Evolutionary conservation across 495 filamentous ascomycete genomes (phyloP), one percentile per base, ranked within the genome.

Genomic region (Xylaria venustula): DNA sequence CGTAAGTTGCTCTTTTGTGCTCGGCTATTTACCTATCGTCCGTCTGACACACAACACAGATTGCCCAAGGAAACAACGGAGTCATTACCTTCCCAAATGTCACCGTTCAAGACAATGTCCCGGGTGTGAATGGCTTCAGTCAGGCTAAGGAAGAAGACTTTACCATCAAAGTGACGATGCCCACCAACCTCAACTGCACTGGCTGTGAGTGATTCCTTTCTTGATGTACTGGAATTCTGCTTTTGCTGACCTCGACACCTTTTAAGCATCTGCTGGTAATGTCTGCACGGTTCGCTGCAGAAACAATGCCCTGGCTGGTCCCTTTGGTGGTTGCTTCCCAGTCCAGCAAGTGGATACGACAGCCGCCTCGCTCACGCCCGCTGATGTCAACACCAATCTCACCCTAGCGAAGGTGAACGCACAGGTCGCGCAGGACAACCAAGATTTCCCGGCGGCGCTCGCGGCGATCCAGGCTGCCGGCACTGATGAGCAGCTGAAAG

Each of bases 221-320:
- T 34, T 28, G 19, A 28, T 5, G 12, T 19, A 0, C 6, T 9
- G 22, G 34, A 1, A 15, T 5, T 1, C 11, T 7, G 11, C 19
- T 8, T 1, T 1, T 41, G 1, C 45, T 34, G 26, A 48, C 61
- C 5, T 57, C 62, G 54, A 42, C 12, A 9, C 5, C 7, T 26
- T 15, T 51, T 22, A 22, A 78, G 79, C 68, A 7, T 80, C 75
- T 7, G 72, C 74, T 0, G 73, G 71, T 2, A 79, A 84, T 46
- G 78, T 86, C 54, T 86, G 84, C 75, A 82, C 83, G 25, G 77
- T 85, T 6, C 71, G 82, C 3, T 79, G 84, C 66, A 68, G 79
- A 20, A 87, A 87, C 66, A 76, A 73, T 28, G 82, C 83, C 9
- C 70, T 77, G 11, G 83, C 84, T 0, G 83, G 83, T 0, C 83